These are phyloP conservation scores for Salix suchowensis DNA, from an alignment of 345 rosid species.

Conservation along the genomic window DNA sequence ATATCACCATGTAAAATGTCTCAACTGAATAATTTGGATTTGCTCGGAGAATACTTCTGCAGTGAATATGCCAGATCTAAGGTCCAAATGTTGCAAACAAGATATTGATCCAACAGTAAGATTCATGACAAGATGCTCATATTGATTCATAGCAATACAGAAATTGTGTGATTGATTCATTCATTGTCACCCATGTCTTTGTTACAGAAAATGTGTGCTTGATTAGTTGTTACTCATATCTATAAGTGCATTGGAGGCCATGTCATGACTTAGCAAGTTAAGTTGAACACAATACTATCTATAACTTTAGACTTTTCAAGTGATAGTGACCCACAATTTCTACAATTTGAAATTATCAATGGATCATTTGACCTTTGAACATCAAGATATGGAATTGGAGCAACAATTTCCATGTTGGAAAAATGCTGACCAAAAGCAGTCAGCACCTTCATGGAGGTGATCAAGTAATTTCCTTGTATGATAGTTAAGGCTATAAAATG, in stretches of 20 bases:
- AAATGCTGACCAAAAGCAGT: not conserved
- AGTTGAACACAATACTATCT: not conserved
- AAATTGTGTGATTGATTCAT: not conserved
- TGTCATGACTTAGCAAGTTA: not conserved
- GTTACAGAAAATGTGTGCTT: not conserved
- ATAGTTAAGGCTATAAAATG: not conserved
- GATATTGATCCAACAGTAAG: constrained; percentile 7
- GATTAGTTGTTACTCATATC: not conserved
- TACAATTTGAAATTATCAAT: not conserved
- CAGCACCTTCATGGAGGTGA: not conserved
- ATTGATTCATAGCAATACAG: not conserved
- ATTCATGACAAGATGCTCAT: constrained; percentile 9
- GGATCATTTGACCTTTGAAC: not conserved
- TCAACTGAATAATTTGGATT: constrained; percentile 80
- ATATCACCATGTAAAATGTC: constrained; percentile 78
- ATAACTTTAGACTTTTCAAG: not conserved
- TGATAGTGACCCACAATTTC: not conserved
- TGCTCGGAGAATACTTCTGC: constrained; percentile 76
- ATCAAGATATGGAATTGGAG: not conserved
- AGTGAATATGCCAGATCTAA: constrained; percentile 82
- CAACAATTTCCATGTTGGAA: not conserved
- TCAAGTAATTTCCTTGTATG: not conserved
- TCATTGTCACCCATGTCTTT: not conserved
- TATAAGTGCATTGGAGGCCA: not conserved
- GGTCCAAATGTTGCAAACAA: constrained; percentile 72